Base-by-base conservation (phyloP, 345 rosid genomes). In the Atalantia buxifolia region DNA sequence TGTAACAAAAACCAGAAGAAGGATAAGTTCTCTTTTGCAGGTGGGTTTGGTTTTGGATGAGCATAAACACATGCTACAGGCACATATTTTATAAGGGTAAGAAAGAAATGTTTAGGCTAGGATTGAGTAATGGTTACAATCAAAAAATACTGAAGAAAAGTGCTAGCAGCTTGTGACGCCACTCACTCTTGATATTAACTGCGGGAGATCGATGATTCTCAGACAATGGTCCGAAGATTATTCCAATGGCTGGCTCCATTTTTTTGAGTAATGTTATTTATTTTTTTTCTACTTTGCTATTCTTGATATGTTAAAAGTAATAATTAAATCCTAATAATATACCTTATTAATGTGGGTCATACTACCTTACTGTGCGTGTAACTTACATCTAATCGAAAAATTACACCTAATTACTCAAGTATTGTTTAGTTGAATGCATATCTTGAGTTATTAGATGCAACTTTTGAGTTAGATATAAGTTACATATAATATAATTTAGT, bases 111-210 rank as follows among this genome's bases (percentile, higher is more conserved):
- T 38, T 73, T 38, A 21, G 84, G 87, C 84, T 53, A 63, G 69
- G 35, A 82, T 57, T 76, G 74, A 78, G 76, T 68, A 18, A 1
- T 7, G 24, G 87, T 89, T 86, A 25, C 61, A 66, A 65, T 86
- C 80, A 31, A 21, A 38, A n/a, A n/a, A 16, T 35, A 22, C 16
- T 28, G 12, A 76, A 81, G 38, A 50, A 36, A 74, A 4, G 18
- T 28, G 30, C 67, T 85, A 33, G 6, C 77, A 62, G 61, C 60
- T 81, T 76, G 79, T 85, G 83, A 85, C 87, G 86, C 77, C 85
- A 64, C 81, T 45, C 6, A 22, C 84, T 77, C 77, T 85, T 72
- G 71, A 16, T 59, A 86, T 75, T 81, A 72, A 80, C 22, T 82
- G 80, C 74, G 16, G 45, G 57, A 5, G 30, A 33, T 10, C 72